These are phyloP conservation scores for Lophium mytilinum DNA, from an alignment of 495 filamentous ascomycete genomes.

Conservation along the genomic window DNA sequence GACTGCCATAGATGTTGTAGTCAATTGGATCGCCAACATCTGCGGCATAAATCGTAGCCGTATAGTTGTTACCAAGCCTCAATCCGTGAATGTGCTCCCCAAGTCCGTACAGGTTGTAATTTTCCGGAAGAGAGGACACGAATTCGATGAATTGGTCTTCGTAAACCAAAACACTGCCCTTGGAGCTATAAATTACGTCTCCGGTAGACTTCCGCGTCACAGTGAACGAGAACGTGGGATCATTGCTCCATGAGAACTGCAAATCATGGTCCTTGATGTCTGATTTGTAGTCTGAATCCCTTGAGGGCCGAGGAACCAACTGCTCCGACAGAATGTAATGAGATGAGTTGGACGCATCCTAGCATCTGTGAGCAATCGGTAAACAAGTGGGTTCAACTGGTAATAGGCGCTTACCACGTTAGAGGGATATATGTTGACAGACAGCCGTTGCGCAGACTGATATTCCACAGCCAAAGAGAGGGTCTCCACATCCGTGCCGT, in stretches of 20 bases:
- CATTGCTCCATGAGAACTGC: conserved; percentile 51
- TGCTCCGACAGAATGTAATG: conserved; percentile 60
- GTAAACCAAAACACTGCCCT: conserved; percentile 49
- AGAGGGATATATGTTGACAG: conserved; percentile 50
- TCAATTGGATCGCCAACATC: conserved; percentile 60
- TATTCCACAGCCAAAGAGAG: conserved; percentile 50
- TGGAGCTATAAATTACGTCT: conserved; percentile 51
- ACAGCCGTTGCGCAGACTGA: conserved; percentile 46
- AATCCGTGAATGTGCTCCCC: conserved; percentile 54
- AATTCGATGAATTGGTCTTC: conserved; percentile 62
- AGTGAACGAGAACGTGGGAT: conserved; percentile 53
- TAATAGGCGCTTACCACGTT: conserved; percentile 36
- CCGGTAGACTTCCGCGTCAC: conserved; percentile 48
- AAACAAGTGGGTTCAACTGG: neutral
- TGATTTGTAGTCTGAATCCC: conserved; percentile 35
- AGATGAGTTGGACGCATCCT: conserved; percentile 52
- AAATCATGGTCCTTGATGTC: conserved; percentile 40
- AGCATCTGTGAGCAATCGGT: neutral
- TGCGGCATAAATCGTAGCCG: conserved; percentile 61
- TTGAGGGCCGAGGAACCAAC: conserved; percentile 51
- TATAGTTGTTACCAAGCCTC: conserved; percentile 51
- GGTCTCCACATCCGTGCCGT: conserved; percentile 54
- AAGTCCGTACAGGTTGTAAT: conserved; percentile 58
- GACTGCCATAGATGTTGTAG: conserved; percentile 50
- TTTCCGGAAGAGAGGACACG: conserved; percentile 44